Percentiles rank a stretch among this genome's conserved stretches.
phyloP scores from a whole-genome alignment of 2,329 filamentous ascomycete species.

The Samsoniella hepiali region DNA sequence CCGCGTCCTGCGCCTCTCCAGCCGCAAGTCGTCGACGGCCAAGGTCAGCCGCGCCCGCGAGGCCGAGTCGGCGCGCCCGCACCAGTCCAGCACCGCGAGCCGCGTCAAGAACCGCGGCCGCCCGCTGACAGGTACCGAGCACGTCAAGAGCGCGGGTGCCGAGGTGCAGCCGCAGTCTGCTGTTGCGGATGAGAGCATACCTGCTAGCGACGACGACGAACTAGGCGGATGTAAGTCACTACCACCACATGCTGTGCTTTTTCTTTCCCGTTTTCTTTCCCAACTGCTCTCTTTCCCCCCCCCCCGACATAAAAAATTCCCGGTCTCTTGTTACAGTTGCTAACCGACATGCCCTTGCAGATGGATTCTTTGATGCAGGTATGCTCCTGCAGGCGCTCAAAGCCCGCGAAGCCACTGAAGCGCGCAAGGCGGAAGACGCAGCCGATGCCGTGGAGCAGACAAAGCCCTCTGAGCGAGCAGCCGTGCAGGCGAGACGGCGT shows the following conservation, averaged over 20 bases:
- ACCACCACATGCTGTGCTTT: not conserved
- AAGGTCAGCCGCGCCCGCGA: conserved; percentile 53
- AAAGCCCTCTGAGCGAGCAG: conserved; percentile 57
- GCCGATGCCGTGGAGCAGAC: conserved; percentile 49
- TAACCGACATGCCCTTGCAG: conserved; percentile 45
- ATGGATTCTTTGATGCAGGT: conserved; percentile 96
- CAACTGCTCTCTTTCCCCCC: conserved; percentile 17
- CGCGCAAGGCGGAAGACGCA: conserved; percentile 47
- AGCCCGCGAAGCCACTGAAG: conserved; percentile 43
- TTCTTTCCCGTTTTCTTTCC: not conserved
- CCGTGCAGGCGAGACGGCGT: conserved; percentile 55
- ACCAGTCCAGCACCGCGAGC: conserved; percentile 25
- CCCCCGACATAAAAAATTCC: no score
- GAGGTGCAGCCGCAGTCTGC: conserved; percentile 46
- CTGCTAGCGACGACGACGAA: conserved; percentile 79
- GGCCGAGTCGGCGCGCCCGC: conserved; percentile 43
- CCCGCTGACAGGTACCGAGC: conserved; percentile 60
- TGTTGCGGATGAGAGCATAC: conserved; percentile 62
- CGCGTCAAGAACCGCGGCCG: conserved; percentile 70
- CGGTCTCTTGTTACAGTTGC: conserved; percentile 25
- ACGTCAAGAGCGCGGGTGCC: conserved; percentile 40
- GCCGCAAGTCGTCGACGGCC: conserved; percentile 40
- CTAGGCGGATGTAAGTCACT: conserved; percentile 81
- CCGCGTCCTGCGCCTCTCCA: conserved; percentile 72
- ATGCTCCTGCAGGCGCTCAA: conserved; percentile 90